Evolutionary conservation across 2,329 filamentous ascomycete genomes (phyloP).

Genomic region (Chrysoporthe austroafricana): DNA sequence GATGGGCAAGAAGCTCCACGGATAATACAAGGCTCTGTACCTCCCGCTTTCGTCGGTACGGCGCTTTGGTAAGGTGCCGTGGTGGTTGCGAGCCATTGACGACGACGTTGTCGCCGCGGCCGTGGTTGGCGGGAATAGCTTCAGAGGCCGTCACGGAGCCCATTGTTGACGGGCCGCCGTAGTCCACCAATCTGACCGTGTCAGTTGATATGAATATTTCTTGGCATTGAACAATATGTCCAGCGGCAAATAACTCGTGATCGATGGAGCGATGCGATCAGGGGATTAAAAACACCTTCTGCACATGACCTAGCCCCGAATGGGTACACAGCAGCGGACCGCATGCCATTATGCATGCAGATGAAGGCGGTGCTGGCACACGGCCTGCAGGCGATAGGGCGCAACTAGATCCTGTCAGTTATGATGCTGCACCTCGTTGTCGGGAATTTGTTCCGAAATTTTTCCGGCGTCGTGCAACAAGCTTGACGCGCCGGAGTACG

Average conservation of each 20-base stretch:
- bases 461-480: background rate
- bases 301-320: background rate
- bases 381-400: background rate
- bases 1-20: conserved; percentile 2
- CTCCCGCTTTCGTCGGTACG: background rate
- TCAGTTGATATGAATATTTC: background rate
- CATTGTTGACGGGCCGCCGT: conserved; percentile 4
- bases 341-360: background rate
- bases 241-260: background rate
- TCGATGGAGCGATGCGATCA: background rate
- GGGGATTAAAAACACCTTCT: background rate
- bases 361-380: background rate
- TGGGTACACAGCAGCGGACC: background rate
- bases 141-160: background rate
- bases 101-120: background rate
- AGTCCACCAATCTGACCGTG: conserved; percentile 13
- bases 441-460: background rate
- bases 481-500: background rate
- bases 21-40: conserved; percentile 4
- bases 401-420: background rate
- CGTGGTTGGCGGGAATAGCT: conserved; percentile 16
- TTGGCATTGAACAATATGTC: background rate
- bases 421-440: background rate
- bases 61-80: too few relatives aligned
- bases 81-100: background rate